A percentile compares a stretch with the other conserved stretches of the same genome.
Evolutionary conservation across 305 asterid genomes (phyloP).

Genomic region (Fraxinus velutina): DNA sequence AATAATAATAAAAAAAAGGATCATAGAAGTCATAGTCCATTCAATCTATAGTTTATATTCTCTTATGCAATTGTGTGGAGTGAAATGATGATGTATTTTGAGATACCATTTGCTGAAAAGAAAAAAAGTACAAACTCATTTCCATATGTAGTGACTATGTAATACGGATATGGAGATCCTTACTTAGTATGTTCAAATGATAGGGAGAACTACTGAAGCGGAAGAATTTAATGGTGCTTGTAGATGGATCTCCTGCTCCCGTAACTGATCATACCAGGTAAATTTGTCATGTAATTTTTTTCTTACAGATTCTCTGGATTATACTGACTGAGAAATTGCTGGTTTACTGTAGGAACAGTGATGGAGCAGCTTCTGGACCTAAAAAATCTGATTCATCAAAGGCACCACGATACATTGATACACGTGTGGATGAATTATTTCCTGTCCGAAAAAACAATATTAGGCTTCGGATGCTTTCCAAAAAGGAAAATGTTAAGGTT

Average conservation of each 20-base stretch:
- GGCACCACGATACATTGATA: conserved; percentile 49
- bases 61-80: neutral
- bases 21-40: neutral
- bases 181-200: conserved; percentile 16
- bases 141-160: neutral
- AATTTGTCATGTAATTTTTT: neutral
- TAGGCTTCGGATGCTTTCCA: conserved; percentile 44
- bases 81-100: neutral
- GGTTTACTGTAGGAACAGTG: conserved; percentile 40
- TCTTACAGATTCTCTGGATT: neutral
- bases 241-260: conserved; percentile 49
- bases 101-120: conserved; percentile 22
- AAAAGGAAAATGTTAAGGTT: conserved; percentile 63
- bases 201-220: conserved; percentile 82
- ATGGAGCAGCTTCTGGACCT: conserved; percentile 44
- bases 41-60: neutral
- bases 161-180: neutral
- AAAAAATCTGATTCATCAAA: conserved; percentile 51
- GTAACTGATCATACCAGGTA: conserved; percentile 44
- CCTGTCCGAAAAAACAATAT: conserved; percentile 64
- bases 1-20: neutral
- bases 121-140: neutral
- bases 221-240: conserved; percentile 36
- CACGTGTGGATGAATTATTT: conserved; percentile 63
- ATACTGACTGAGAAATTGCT: conserved; percentile 8